A percentile compares a stretch with the other conserved stretches of the same genome.
Conservation (phyloP, 768 basidiomycete genomes). For the Clitopilus passeckerianus region DNA sequence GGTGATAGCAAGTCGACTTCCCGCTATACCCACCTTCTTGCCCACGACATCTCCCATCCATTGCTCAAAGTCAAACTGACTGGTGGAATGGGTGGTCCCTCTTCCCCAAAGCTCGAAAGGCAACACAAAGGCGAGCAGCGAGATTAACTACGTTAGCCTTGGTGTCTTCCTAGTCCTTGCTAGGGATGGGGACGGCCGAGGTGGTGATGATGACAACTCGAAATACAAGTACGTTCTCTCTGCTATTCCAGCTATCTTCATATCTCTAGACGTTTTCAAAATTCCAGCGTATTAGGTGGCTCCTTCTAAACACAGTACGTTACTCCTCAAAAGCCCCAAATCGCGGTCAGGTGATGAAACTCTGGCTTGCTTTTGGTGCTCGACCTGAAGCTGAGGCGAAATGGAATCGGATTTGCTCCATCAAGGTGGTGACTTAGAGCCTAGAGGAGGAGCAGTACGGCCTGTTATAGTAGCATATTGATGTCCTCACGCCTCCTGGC, state of each 20-base stretch:
- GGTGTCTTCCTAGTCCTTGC: conserved; percentile 53
- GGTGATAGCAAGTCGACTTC: conserved; percentile 39
- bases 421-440: too few species aligned
- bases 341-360: too few species aligned
- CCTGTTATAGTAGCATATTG: too few species aligned
- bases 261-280: too few species aligned
- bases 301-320: too few species aligned
- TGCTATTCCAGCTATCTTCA: background rate
- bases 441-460: too few species aligned
- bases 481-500: too few species aligned
- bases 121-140: conserved; percentile 48
- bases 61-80: conserved; percentile 29
- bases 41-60: conserved; percentile 42
- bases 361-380: too few species aligned
- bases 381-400: too few species aligned
- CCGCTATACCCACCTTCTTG: conserved; percentile 50
- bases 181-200: conserved; percentile 57
- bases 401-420: too few species aligned
- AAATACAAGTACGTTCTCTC: conserved; percentile 44
- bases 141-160: conserved; percentile 49
- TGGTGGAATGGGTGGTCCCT: conserved; percentile 59
- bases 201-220: conserved; percentile 42
- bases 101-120: conserved; percentile 46
- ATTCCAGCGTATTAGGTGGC: too few species aligned
- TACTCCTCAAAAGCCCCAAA: too few species aligned